phyloP scores from a whole-genome alignment of 257 asterid species.

The Salvia splendens region DNA sequence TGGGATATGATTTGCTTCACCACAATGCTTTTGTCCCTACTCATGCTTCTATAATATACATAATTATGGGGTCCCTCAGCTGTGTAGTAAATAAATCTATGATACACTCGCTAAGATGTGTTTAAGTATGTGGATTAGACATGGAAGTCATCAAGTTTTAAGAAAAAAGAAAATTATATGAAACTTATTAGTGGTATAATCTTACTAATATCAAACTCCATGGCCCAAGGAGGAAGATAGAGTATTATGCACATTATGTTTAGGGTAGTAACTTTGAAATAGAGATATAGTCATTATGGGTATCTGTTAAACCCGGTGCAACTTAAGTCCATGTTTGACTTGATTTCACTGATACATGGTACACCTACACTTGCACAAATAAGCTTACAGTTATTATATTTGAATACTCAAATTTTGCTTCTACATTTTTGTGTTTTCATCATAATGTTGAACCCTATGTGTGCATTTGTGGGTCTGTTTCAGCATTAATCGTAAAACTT shows the following conservation, averaged over 20 bases:
- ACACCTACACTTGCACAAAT: not conserved
- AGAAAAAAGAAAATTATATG: not conserved
- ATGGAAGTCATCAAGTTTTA: not conserved
- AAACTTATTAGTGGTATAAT: not conserved
- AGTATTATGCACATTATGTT: not conserved
- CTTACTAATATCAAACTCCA: not conserved
- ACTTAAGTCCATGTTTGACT: not conserved
- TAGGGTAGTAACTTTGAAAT: not conserved
- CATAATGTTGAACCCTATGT: not conserved
- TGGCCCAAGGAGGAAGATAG: not conserved
- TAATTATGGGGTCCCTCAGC: slow-evolving; percentile 6
- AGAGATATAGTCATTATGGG: slow-evolving; percentile 3
- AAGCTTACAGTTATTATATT: not conserved
- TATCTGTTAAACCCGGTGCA: slow-evolving; percentile 16
- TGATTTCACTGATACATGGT: not conserved
- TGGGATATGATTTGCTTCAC: too few species aligned
- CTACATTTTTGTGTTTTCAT: not conserved
- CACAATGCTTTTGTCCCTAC: not conserved
- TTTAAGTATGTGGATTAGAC: slow-evolving; percentile 4
- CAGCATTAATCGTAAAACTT: not conserved
- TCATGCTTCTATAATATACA: not conserved
- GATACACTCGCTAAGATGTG: not conserved
- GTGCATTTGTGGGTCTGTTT: slow-evolving; percentile 10
- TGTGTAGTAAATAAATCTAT: not conserved
- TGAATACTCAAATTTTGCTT: not conserved